phyloP scores from a whole-genome alignment of 495 filamentous ascomycete species.

The Podospora pseudocomata region DNA sequence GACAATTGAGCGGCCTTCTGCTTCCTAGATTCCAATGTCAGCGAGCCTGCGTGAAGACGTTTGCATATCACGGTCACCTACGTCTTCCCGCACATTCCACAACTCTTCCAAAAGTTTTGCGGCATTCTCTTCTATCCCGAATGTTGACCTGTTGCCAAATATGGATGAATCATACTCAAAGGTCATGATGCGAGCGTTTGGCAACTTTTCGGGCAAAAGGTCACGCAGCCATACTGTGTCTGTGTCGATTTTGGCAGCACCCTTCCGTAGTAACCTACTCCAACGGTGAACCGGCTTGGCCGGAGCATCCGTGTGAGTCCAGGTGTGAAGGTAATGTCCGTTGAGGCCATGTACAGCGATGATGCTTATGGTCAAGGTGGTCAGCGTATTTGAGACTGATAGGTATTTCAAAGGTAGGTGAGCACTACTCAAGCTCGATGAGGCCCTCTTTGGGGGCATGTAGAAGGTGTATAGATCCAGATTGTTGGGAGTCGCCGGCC shows the following conservation, averaged over 20 bases:
- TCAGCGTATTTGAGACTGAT: background rate
- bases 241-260: background rate
- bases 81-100: background rate
- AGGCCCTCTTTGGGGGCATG: background rate
- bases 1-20: slow-evolving; percentile 45
- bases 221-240: slow-evolving; percentile 39
- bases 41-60: background rate
- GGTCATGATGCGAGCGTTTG: slow-evolving; percentile 41
- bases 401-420: background rate
- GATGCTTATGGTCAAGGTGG: slow-evolving; percentile 25
- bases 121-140: slow-evolving; percentile 47
- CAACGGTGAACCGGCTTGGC: background rate
- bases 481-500: background rate
- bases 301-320: slow-evolving; percentile 38
- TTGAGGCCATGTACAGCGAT: slow-evolving; percentile 45
- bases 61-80: background rate
- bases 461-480: background rate
- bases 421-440: background rate
- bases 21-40: background rate
- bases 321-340: slow-evolving; percentile 34
- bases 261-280: slow-evolving; percentile 12
- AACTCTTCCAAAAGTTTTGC: background rate
- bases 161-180: slow-evolving; percentile 45
- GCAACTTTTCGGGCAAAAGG: slow-evolving; percentile 42
- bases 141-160: slow-evolving; percentile 44